Evolutionary conservation across 768 basidiomycete genomes (phyloP).

Genomic region (Trametes villosa): DNA sequence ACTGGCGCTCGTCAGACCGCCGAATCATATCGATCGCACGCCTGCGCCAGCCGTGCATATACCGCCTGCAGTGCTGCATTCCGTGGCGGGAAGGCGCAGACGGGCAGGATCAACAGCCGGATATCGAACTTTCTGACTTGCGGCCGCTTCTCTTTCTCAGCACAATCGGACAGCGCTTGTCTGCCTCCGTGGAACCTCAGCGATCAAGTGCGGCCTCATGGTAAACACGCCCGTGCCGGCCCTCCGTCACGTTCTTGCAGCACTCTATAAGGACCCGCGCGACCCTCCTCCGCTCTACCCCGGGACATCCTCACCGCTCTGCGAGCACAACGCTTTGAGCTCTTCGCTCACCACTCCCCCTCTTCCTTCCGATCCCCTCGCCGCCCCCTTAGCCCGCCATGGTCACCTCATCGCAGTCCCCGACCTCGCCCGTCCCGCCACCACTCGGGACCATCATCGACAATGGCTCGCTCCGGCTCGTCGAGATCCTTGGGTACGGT

Average conservation of each 20-base stretch:
- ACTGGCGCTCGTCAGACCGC: background rate
- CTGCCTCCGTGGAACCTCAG: slow-evolving; percentile 21
- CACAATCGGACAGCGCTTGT: slow-evolving; percentile 20
- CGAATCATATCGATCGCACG: slow-evolving; percentile 21
- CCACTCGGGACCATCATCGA: slow-evolving; percentile 82
- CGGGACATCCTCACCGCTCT: slow-evolving; percentile 35
- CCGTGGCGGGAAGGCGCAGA: slow-evolving; percentile 20
- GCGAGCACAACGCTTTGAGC: slow-evolving; percentile 27
- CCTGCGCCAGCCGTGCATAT: slow-evolving; percentile 20
- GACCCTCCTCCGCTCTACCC: slow-evolving; percentile 23
- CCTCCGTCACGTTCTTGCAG: slow-evolving; percentile 36
- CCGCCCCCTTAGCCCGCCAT: slow-evolving; percentile 27
- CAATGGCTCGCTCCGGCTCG: slow-evolving; percentile 78
- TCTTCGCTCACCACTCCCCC: slow-evolving; percentile 23
- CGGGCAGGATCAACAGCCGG: slow-evolving; percentile 26
- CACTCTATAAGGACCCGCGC: slow-evolving; percentile 31
- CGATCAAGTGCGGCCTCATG: slow-evolving; percentile 38
- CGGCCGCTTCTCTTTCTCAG: slow-evolving; percentile 22
- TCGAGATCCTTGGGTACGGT: slow-evolving; percentile 87
- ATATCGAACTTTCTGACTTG: slow-evolving; percentile 23
- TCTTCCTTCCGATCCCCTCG: slow-evolving; percentile 13
- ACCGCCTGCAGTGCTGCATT: slow-evolving; percentile 12
- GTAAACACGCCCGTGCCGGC: slow-evolving; percentile 37
- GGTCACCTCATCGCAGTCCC: slow-evolving; percentile 36
- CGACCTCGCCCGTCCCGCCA: slow-evolving; percentile 51